Evolutionary conservation across 2,329 filamentous ascomycete genomes (phyloP), one percentile per base, ranked within the genome.

Genomic region (Epichloe hybrida): DNA sequence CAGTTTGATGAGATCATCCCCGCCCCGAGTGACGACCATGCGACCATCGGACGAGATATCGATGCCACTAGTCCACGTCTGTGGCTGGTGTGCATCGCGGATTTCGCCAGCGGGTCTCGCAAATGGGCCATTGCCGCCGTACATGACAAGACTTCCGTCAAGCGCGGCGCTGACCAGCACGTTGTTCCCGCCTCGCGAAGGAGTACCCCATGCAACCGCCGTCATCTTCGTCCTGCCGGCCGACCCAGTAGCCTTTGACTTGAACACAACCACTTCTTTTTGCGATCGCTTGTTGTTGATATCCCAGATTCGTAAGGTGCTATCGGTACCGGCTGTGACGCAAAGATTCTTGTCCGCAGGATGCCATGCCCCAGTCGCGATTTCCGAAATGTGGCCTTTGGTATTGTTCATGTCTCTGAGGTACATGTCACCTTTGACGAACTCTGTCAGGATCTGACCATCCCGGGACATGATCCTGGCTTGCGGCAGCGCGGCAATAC

Each of bases 371-470:
- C 88, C 91, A 21, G 84, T 86, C 3, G 88, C 89, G 40, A 96
- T 80, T 67, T 96, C 93, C 4, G 90, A 90, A 49, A 96, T 83
- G 67, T 98, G 93, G 1, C 93, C 93, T 65, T 96, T 97, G 4
- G 93, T 98, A 64, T 97, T 90, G 68, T 96, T 81, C 85, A 97
- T 94, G 65, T 98, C 93, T 50, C 91, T 80, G 57, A 98, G 71
- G 61, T 98, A 98, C 90, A 97, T 97, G 64, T 98, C 93, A 44
- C 93, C 93, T 69, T 98, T 98, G 58, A 89, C 84, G 57, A 95
- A 97, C 62, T 96, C 89, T 1, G 84, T 84, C 46, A 94, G 60
- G 7, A 86, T 76, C 43, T 94, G 88, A 39, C 93, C 93, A 69
- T 98, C 91, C 61, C 93, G 82, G 59, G 81, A 87, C 65, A 97